Evolutionary conservation across 495 filamentous ascomycete genomes (phyloP), one percentile per base, ranked within the genome.

Genomic region (Neurospora tetrasperma): DNA sequence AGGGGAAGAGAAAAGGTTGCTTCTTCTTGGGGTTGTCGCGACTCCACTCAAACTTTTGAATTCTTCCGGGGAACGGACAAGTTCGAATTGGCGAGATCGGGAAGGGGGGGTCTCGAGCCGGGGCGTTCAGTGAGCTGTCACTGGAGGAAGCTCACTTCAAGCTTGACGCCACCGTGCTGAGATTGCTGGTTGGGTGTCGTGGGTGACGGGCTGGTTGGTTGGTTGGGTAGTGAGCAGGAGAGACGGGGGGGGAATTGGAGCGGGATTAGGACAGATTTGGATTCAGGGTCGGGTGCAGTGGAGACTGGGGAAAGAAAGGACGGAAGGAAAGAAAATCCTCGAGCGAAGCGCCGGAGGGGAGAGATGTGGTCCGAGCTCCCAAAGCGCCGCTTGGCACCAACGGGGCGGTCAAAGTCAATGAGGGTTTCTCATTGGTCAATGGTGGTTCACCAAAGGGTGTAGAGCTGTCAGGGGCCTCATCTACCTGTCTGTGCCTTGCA

Each of bases 401-500:
- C 54, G 23, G 54, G 54, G 54, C 54, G 54, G 54, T 62, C 54
- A 62, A 23, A 31, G 54, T 18, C 14, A 9, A 66, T 66, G 39
- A 4, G 6, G 20, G 31, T 43, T 71, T 54, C 31, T 71, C 31
- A 73, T 73, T 73, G 72, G 69, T 69, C 72, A 73, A 73, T 73
- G 42, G 69, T 44, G 5, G 44, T 14, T 66, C 14, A 66, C 54
- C 54, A 59, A 11, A 23, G n/a, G 46, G 48, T 59, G 48, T 46
- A n/a, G n/a, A 46, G n/a, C 18, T 46, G 43, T 12, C 46, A 54
- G 20, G 20, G 46, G 11, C 11, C 48, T 27, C 23, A 16, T 59
- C 23, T 10, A 62, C 20, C 9, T 59, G 48, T 59, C 35, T 39
- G 39, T 39, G 54, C 54, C 54, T 62, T 62, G 27, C 27, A 66